phyloP scores from a whole-genome alignment of 2,329 filamentous ascomycete species.

The Venturia aucupariae region DNA sequence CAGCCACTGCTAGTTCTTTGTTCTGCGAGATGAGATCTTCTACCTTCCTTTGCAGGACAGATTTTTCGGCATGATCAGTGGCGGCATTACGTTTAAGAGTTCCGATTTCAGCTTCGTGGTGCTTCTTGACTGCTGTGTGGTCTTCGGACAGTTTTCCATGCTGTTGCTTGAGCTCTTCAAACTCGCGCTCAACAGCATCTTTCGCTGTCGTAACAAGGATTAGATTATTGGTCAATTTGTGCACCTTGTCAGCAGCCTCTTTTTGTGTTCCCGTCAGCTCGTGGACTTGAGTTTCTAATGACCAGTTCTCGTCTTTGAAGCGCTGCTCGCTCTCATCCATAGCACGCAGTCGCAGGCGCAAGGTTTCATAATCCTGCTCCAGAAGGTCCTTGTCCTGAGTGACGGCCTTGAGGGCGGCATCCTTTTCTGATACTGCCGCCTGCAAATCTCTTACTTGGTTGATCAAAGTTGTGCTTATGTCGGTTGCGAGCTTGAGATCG shows the following conservation, averaged over 20 bases:
- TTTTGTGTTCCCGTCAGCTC: constrained; percentile 66
- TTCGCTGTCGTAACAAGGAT: constrained; percentile 66
- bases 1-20: constrained; percentile 76
- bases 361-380: constrained; percentile 71
- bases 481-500: constrained; percentile 96
- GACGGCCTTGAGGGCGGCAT: constrained; percentile 70
- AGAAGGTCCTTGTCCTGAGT: constrained; percentile 68
- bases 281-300: constrained; percentile 83
- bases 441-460: constrained; percentile 91
- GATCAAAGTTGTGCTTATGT: constrained; percentile 90
- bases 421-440: constrained; percentile 72
- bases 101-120: constrained; percentile 81
- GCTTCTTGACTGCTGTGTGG: constrained; percentile 64
- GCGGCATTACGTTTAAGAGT: constrained; percentile 71
- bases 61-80: constrained; percentile 68
- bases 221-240: constrained; percentile 66
- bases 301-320: constrained; percentile 99
- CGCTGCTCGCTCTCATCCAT: constrained; percentile 90
- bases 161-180: constrained; percentile 78
- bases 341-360: constrained; percentile 69
- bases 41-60: constrained; percentile 71
- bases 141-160: constrained; percentile 77
- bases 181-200: constrained; percentile 66
- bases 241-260: constrained; percentile 72
- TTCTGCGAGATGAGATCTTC: constrained; percentile 86